Evolutionary conservation across 1,284 basidiomycete genomes (phyloP), one percentile per base, ranked within the genome.

Genomic region (Thecaphora thlaspeos): DNA sequence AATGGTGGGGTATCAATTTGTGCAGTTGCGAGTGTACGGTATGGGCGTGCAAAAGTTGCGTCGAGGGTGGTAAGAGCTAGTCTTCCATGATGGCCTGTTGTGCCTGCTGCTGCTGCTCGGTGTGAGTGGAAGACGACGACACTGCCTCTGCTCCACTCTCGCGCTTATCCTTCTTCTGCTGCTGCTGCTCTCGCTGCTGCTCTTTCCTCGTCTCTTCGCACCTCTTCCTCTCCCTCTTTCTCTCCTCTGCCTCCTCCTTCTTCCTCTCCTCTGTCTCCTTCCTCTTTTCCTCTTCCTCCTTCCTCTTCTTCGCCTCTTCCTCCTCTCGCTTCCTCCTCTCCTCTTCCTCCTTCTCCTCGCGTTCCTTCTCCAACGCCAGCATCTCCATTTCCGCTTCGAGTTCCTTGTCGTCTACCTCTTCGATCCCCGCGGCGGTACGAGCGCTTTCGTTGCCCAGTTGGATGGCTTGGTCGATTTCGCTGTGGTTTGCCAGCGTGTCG

Each of bases 391-490:
- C 71, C 22, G 43, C 43, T 23, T 58, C 53, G 38, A 76, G 30
- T 43, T 81, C 80, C 40, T 81, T 81, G 14, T 61, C 57, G 23
- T 71, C 73, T 10, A 56, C 50, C 32, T 64, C 68, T 14, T 38
- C 49, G 4, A 54, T 71, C 3, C 77, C 81, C 0, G 80, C 80
- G 9, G 84, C 84, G 0, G 84, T 82, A n/a, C 81, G 79, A 2
- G 85, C 81, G 8, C 85, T 79, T 56, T 87, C 83, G 1, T 83
- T 84, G 21, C 86, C 87, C 37, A 86, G 77, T 46, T 82, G 82
- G 46, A 96, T 85, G 2, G 86, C 85, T 26, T 89, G 84, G 68
- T 94, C 88, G 24, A 95, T 82, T 68, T 95, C 91, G 45, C 82
- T 82, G 46, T 90, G 88, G 71, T 90, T 86, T 0, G 86, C 85